These are phyloP conservation scores for Handroanthus guayacan DNA, from an alignment of 257 asterid genomes.

Conservation along the genomic window DNA sequence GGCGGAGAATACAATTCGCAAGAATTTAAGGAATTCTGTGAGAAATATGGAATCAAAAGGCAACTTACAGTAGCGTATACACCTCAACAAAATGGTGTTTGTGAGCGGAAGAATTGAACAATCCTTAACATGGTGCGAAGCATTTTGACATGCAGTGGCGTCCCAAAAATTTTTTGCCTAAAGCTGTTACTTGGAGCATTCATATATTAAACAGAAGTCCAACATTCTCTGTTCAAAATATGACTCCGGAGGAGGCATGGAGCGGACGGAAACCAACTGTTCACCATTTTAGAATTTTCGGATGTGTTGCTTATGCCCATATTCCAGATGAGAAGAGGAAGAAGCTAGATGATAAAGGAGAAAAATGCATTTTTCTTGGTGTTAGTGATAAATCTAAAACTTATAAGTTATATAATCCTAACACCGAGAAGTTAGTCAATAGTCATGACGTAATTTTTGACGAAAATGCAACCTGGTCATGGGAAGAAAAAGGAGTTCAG, in stretches of 20 bases:
- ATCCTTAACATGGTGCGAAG: slow-evolving; percentile 15
- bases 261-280: too few species aligned
- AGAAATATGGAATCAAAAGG: too few species aligned
- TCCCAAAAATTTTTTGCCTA: neutral
- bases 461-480: neutral
- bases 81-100: slow-evolving; percentile 1
- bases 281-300: too few species aligned
- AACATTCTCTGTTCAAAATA: neutral
- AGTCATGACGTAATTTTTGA: neutral
- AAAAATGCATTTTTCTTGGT: too few species aligned
- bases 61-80: too few species aligned
- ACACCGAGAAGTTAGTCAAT: neutral
- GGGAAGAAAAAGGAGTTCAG: too few species aligned
- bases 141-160: neutral
- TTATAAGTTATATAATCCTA: slow-evolving; percentile 1
- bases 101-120: neutral
- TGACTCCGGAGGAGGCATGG: slow-evolving; percentile 13
- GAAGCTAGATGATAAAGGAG: too few species aligned
- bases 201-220: slow-evolving; percentile 20
- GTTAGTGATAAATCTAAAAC: neutral
- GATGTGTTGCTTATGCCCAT: too few species aligned
- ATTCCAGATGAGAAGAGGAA: too few species aligned
- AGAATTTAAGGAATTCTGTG: too few species aligned
- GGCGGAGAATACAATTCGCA: too few species aligned
- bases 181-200: neutral